Evolutionary conservation across 495 filamentous ascomycete genomes (phyloP), one percentile per base, ranked within the genome.

Genomic region (Penicillium silybi): DNA sequence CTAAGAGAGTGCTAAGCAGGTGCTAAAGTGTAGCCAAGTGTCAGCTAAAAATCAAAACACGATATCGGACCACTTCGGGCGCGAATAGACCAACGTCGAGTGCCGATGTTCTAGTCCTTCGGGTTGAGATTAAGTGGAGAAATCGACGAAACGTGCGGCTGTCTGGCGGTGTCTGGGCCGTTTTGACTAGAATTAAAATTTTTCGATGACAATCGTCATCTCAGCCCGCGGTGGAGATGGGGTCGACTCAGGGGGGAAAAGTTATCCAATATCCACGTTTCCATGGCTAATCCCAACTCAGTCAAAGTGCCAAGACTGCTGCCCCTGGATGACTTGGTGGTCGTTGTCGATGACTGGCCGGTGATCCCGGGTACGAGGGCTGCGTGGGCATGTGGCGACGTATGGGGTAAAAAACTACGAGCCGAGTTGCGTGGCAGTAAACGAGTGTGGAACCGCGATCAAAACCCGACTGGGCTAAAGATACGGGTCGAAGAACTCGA

Each of bases 401-500:
- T 6, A 23, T 23, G 22, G 22, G 22, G 22, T 23, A 23, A 23
- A 2, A 2, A 23, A 23, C 22, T 23, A 2, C 22, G 22, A 23
- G 22, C 22, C 22, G 22, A 2, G 6, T 32, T 32, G 29, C 29
- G 29, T 3, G 29, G 8, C 29, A 32, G 22, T 3, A 32, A 13
- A 32, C 1, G 2, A 32, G 22, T 27, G 39, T 26, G 19, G 44
- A 37, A 32, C 9, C 29, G 4, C 29, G 29, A 32, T 32, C 11
- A 11, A 13, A 32, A 37, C 50, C 44, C 35, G 37, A 47, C 50
- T 47, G 44, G 51, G 51, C 39, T 48, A 54, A 44, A 25, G 38
- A 54, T 54, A 54, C 51, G 51, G 29, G 29, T 39, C 38, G n/a
- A n/a, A n/a, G n/a, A n/a, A n/a, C n/a, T n/a, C n/a, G 29, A 41